A percentile compares a stretch with the other conserved stretches of the same genome.
Conservation (phyloP, 805 yeast genomes). For the Spathaspora arborariae region DNA sequence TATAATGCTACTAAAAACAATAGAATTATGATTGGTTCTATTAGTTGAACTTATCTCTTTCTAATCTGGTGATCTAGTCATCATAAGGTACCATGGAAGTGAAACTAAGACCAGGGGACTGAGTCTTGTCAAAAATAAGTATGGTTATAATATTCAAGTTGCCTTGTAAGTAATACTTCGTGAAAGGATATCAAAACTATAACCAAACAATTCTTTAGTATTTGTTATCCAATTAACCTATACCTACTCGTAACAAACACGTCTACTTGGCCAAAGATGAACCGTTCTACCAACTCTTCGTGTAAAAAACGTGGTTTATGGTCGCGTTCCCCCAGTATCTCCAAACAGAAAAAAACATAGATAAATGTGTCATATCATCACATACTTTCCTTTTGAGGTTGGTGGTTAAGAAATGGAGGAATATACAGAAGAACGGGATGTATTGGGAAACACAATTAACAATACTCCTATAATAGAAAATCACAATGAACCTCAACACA, state of each 20-base stretch:
- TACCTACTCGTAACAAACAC: neutral
- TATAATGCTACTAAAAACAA: too few species aligned
- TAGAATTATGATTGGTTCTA: too few species aligned
- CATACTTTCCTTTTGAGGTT: neutral
- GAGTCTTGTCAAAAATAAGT: too few species aligned
- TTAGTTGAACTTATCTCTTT: too few species aligned
- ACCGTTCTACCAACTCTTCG: neutral
- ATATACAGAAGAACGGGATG: conserved; percentile 9
- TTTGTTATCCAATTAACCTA: too few species aligned
- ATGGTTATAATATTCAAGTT: too few species aligned
- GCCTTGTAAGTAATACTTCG: too few species aligned
- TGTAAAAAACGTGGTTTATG: neutral
- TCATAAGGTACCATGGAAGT: too few species aligned
- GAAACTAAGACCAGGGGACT: too few species aligned
- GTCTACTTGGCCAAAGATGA: conserved; percentile 3
- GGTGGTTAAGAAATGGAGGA: neutral
- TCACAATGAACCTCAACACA: neutral
- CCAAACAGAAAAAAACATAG: neutral
- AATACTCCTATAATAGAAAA: neutral
- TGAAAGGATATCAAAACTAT: too few species aligned
- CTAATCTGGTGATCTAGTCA: too few species aligned
- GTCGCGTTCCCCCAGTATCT: neutral
- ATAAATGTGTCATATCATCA: neutral
- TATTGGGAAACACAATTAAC: conserved; percentile 19
- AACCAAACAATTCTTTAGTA: too few species aligned